phyloP scores from a whole-genome alignment of 495 filamentous ascomycete species.

The Darksidea phi region DNA sequence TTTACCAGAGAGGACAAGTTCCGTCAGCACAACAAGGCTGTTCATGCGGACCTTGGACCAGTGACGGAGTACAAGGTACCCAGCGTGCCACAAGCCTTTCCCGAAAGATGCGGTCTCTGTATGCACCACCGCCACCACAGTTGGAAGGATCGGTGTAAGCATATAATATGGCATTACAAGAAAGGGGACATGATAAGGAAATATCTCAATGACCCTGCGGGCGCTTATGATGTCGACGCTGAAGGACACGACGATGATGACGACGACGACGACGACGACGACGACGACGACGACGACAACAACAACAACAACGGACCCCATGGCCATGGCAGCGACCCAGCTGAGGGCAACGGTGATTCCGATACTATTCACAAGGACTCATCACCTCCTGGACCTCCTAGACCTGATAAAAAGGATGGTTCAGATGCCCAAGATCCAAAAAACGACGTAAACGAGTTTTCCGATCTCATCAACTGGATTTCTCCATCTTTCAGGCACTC shows the following conservation, averaged over 20 bases:
- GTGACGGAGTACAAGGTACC: background rate
- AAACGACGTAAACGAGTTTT: background rate
- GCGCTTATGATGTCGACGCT: constrained; percentile 2
- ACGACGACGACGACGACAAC: background rate
- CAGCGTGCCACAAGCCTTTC: background rate
- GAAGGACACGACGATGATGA: constrained; percentile 7
- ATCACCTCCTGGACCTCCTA: background rate
- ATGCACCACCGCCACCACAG: background rate
- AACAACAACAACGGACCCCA: background rate
- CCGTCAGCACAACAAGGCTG: background rate
- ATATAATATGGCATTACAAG: constrained; percentile 9
- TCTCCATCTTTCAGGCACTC: background rate
- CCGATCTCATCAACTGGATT: background rate
- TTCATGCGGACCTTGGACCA: background rate
- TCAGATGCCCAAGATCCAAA: background rate
- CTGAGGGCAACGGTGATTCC: background rate
- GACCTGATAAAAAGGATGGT: background rate
- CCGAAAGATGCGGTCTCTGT: constrained; percentile 10
- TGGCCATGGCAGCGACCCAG: background rate
- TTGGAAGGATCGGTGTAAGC: constrained; percentile 10
- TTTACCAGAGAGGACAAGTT: constrained; percentile 11
- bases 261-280: constrained; percentile 1
- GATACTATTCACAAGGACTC: background rate
- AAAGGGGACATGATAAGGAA: background rate
- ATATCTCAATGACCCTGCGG: background rate